Percentiles rank a stretch among this genome's conserved stretches.
Conservation (phyloP, 1,284 basidiomycete species). For the Microbotryomycetes sp. region DNA sequence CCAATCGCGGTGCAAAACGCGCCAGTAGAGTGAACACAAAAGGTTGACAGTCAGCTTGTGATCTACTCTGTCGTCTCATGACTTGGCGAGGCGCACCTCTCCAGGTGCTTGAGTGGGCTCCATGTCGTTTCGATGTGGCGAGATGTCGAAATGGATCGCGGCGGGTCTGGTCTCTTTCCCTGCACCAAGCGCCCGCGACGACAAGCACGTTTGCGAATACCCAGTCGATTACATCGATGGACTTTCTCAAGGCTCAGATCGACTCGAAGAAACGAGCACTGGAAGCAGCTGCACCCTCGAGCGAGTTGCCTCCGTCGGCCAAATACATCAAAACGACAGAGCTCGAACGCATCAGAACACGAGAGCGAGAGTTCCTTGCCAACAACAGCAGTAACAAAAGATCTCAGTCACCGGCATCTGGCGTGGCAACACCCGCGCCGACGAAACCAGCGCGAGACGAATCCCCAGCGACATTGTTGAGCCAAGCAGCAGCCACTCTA, state of each 20-base stretch:
- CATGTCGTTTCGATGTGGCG: not conserved
- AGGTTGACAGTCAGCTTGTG: not conserved
- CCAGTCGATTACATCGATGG: conserved; percentile 53
- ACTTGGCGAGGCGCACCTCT: not conserved
- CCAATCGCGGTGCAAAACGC: not conserved
- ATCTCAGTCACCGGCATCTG: not conserved
- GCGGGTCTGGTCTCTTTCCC: not conserved
- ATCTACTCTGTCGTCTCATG: not conserved
- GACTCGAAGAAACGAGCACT: conserved; percentile 73
- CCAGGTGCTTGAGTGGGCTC: not conserved
- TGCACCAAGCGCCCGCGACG: not conserved
- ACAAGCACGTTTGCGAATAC: not conserved
- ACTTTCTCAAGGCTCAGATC: conserved; percentile 81
- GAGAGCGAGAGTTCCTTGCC: conserved; percentile 48
- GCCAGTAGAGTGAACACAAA: not conserved
- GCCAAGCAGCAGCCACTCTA: not conserved
- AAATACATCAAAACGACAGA: conserved; percentile 4
- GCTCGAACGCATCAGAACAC: conserved; percentile 3
- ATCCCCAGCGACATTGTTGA: not conserved
- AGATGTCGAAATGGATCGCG: not conserved
- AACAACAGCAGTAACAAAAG: conserved; percentile 49
- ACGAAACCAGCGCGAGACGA: conserved; percentile 23
- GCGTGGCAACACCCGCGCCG: not conserved
- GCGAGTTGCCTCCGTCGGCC: conserved; percentile 56
- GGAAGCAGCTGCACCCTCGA: conserved; percentile 34